phyloP scores from a whole-genome alignment of 805 yeast genomes.

The Osmozyma mogii region DNA sequence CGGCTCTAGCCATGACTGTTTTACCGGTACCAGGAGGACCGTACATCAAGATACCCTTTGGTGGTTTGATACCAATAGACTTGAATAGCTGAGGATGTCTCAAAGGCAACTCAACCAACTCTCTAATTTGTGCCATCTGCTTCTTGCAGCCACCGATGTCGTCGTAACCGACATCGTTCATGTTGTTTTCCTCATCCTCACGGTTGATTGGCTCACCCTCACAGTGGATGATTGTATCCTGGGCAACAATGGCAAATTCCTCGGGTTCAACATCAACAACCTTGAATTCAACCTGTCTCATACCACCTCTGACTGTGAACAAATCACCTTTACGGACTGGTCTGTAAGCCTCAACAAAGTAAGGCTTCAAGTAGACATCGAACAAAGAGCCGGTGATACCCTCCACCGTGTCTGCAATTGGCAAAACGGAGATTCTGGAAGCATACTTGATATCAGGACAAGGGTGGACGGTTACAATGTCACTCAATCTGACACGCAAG shows the following conservation, averaged over 20 bases:
- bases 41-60: slow-evolving; percentile 94
- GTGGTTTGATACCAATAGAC: slow-evolving; percentile 97
- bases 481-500: slow-evolving; percentile 89
- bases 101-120: slow-evolving; percentile 93
- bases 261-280: slow-evolving; percentile 98
- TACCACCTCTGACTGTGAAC: slow-evolving; percentile 95
- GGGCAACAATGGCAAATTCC: slow-evolving; percentile 96
- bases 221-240: slow-evolving; percentile 95
- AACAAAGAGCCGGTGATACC: slow-evolving; percentile 95
- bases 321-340: slow-evolving; percentile 97
- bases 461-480: slow-evolving; percentile 82
- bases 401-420: slow-evolving; percentile 96
- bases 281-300: slow-evolving; percentile 98
- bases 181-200: slow-evolving; percentile 94
- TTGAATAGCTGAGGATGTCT: slow-evolving; percentile 98
- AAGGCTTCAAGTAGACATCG: slow-evolving; percentile 94
- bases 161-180: slow-evolving; percentile 96
- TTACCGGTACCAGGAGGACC: slow-evolving; percentile 99
- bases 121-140: slow-evolving; percentile 99
- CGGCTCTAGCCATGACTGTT: slow-evolving; percentile 99
- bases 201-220: slow-evolving; percentile 99
- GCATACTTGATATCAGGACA: slow-evolving; percentile 99
- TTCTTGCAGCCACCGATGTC: slow-evolving; percentile 99
- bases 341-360: slow-evolving; percentile 97
- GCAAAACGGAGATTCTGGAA: slow-evolving; percentile 85